These are phyloP conservation scores for Bothia castanella DNA, from an alignment of 1,284 basidiomycete genomes.

Conservation along the genomic window DNA sequence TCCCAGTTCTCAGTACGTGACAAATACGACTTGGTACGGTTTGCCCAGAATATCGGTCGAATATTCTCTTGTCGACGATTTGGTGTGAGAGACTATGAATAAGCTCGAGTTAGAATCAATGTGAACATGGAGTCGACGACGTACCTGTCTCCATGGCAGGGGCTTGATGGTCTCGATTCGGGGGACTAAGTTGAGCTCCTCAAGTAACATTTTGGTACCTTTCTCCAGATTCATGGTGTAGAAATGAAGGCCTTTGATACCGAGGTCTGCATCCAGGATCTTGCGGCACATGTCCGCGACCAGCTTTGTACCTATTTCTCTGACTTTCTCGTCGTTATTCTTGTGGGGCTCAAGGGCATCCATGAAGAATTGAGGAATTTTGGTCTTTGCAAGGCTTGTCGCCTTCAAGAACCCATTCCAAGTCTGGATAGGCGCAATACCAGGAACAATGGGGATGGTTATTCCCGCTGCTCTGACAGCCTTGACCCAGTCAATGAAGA, in stretches of 20 bases:
- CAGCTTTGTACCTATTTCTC: slow-evolving; percentile 83
- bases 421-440: slow-evolving; percentile 96
- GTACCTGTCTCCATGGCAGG: slow-evolving; percentile 87
- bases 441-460: slow-evolving; percentile 91
- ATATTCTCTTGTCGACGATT: slow-evolving; percentile 84
- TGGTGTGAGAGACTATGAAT: slow-evolving; percentile 77
- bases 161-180: slow-evolving; percentile 85
- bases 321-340: slow-evolving; percentile 87
- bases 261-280: slow-evolving; percentile 76
- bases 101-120: slow-evolving; percentile 51
- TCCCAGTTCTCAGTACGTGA: slow-evolving; percentile 97
- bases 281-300: slow-evolving; percentile 85
- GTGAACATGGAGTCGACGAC: slow-evolving; percentile 12
- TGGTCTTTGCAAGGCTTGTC: slow-evolving; percentile 81
- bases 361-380: slow-evolving; percentile 79
- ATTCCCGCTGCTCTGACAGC: slow-evolving; percentile 83
- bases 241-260: slow-evolving; percentile 87
- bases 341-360: slow-evolving; percentile 86
- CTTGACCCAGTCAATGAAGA: slow-evolving; percentile 85
- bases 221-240: slow-evolving; percentile 99
- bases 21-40: slow-evolving; percentile 87
- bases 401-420: slow-evolving; percentile 96
- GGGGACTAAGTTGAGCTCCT: slow-evolving; percentile 83
- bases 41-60: slow-evolving; percentile 95
- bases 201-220: slow-evolving; percentile 88